These are phyloP conservation scores for Wickerhamomyces hampshirensis DNA, from an alignment of 805 yeast species.

Conservation along the genomic window DNA sequence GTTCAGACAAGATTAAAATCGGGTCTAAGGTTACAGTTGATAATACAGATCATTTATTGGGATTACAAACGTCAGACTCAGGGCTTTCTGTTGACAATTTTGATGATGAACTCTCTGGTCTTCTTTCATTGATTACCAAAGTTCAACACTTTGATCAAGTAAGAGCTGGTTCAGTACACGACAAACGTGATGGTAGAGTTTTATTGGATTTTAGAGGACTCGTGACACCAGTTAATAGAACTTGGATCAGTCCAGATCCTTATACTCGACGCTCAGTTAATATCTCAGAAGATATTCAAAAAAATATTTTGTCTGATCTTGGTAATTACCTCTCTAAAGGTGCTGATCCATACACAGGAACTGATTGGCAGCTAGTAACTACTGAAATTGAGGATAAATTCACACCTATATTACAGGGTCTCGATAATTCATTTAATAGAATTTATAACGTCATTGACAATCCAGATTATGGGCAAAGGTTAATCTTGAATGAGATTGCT, in stretches of 20 bases:
- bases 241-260: constrained; percentile 43
- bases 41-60: constrained; percentile 29
- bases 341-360: constrained; percentile 36
- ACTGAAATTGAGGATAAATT: constrained; percentile 44
- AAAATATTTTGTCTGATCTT: constrained; percentile 31
- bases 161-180: constrained; percentile 38
- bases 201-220: constrained; percentile 44
- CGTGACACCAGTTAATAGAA: constrained; percentile 46
- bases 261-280: constrained; percentile 33
- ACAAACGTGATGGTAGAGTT: constrained; percentile 43
- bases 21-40: constrained; percentile 39
- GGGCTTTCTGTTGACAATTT: too few relatives aligned
- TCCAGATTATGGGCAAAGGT: too few relatives aligned
- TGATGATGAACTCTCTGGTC: too few relatives aligned
- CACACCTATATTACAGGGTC: constrained; percentile 41
- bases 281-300: constrained; percentile 28
- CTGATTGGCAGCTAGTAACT: constrained; percentile 48
- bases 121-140: too few relatives aligned
- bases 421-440: too few relatives aligned
- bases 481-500: too few relatives aligned
- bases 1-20: constrained; percentile 36
- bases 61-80: background rate
- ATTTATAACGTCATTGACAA: constrained; percentile 11
- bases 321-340: constrained; percentile 21
- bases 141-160: constrained; percentile 43